Evolutionary conservation across 192 early-diverging fungal genomes (phyloP).

Genomic region (Podila epigama): DNA sequence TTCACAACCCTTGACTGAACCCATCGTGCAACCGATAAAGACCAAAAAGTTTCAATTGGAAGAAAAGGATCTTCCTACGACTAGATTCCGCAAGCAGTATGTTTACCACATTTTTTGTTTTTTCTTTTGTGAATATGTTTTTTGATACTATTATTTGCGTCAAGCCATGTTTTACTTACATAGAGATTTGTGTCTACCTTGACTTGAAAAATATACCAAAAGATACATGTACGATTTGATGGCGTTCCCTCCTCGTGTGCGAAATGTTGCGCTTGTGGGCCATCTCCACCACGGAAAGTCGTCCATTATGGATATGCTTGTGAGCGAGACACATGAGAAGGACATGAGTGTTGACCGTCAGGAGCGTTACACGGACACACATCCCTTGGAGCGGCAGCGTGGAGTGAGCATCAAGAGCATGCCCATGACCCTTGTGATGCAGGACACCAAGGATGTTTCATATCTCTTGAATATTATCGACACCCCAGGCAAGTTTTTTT

Average conservation of each 20-base stretch:
- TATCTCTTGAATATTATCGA: constrained; percentile 92
- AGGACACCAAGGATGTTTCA: constrained; percentile 87
- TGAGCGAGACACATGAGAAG: constrained; percentile 84
- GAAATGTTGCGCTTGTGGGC: constrained; percentile 92
- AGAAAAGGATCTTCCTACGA: constrained; percentile 87
- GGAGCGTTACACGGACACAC: constrained; percentile 93
- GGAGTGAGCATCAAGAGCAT: constrained; percentile 92
- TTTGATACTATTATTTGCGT: neutral
- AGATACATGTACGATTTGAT: constrained; percentile 84
- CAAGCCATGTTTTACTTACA: no score
- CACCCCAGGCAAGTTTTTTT: constrained; percentile 74
- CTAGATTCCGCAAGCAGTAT: constrained; percentile 88
- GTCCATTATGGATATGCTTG: constrained; percentile 90
- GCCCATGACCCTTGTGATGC: constrained; percentile 92
- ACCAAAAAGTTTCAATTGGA: constrained; percentile 84
- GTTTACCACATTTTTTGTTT: neutral
- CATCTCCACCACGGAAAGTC: constrained; percentile 99
- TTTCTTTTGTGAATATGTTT: no score
- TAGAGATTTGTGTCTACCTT: neutral
- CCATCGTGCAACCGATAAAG: constrained; percentile 93
- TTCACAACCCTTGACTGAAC: constrained; percentile 93
- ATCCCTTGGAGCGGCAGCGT: constrained; percentile 87
- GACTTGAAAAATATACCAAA: neutral
- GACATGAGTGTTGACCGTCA: constrained; percentile 47
- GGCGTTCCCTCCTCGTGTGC: constrained; percentile 78